Base-by-base conservation (phyloP, 352 stramenopile genomes). In the Pythium brassicae region DNA sequence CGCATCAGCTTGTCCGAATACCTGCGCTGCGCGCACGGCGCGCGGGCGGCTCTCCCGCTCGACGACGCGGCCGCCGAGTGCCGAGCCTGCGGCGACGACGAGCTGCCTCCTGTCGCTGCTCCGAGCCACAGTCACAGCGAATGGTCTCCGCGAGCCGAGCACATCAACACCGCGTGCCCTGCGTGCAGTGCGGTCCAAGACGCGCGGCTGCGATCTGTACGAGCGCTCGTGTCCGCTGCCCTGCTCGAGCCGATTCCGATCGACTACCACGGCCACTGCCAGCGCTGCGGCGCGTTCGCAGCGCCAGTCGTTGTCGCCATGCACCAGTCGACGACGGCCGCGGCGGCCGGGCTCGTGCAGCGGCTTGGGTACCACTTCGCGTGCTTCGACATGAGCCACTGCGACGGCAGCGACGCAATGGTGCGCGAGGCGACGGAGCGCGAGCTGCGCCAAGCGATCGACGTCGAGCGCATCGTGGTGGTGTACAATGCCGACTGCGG, bases 1-100 rank as follows among this genome's bases (percentile, higher is more conserved):
- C 64, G 59, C 6, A 76, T 86, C 35, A 61, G 62, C 5, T 44
- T 86, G 0, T 84, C 73, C 0, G 62, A 81, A 7, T 81, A 76
- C 25, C 39, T 88, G 29, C 71, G 65, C 10, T 88, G 78, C 43
- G 1, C 15, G 6, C 47, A 68, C 40, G 45, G 49, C 8, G 55
- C 55, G 12, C 56, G 53, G 3, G 47, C 34, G 1, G 42, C 59
- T 7, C 27, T 53, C 19, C 46, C 53, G 8, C 32, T 52, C 23
- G 45, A 50, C 8, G 8, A 4, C 15, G 23, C 17, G 19, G 27
- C 20, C 3, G 20, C 14, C 7, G 40, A 47, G 29, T 53, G 59
- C 20, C 29, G 37, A 19, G 29, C 50, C 3, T 65, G 59, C 22
- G 50, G 59, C 22, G 50, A 44, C 32, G 23, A 56, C 50, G 23